Evolutionary conservation across 139 green algal species (phyloP).

Genomic region (Chlamydomonas schloesseri): DNA sequence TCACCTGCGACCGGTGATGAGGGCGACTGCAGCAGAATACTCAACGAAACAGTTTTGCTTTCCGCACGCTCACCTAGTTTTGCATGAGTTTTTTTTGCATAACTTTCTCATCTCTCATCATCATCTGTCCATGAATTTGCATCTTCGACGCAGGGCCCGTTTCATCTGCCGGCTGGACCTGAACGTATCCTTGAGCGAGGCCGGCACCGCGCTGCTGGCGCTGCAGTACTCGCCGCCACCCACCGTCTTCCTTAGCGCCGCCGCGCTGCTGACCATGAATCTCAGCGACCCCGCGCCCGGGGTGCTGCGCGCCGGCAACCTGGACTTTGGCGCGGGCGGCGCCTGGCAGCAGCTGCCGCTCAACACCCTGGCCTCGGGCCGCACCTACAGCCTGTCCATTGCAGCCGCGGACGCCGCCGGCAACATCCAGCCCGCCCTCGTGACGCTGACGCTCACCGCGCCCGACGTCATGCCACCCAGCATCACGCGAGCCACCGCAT

Average conservation of each 20-base stretch:
- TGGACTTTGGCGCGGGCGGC: neutral
- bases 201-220: slow-evolving; percentile 7
- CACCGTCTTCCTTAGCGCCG: neutral
- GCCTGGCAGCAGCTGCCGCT: neutral
- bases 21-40: too few species aligned
- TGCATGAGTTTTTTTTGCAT: too few species aligned
- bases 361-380: neutral
- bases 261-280: neutral
- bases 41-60: too few species aligned
- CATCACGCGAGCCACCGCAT: slow-evolving; percentile 18
- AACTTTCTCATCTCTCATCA: too few species aligned
- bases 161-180: slow-evolving; percentile 39
- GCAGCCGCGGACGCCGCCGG: slow-evolving; percentile 28
- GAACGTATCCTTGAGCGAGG: slow-evolving; percentile 38
- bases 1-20: slow-evolving; percentile 45
- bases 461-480: slow-evolving; percentile 53
- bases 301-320: neutral
- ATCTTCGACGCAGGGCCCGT: slow-evolving; percentile 25
- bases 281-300: neutral
- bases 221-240: slow-evolving; percentile 3
- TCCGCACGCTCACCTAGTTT: too few species aligned
- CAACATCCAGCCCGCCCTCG: slow-evolving; percentile 24
- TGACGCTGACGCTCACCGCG: neutral
- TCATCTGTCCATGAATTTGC: too few species aligned
- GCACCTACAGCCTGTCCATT: slow-evolving; percentile 34